Conservation (phyloP, 176 grass and related monocot genomes). For the Phragmites australis region DNA sequence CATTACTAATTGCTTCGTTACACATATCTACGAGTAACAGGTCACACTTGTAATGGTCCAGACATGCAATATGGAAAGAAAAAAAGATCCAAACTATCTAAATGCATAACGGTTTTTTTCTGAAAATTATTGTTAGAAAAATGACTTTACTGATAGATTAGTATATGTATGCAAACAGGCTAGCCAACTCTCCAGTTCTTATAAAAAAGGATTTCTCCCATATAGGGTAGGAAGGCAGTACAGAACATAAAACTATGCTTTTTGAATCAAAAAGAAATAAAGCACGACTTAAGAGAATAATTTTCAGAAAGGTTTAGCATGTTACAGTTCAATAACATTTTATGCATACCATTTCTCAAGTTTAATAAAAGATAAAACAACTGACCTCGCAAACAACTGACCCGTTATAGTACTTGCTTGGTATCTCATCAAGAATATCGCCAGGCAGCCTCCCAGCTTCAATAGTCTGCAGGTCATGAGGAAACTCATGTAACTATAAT, state of each 20-base stretch:
- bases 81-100: background rate
- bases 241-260: slow-evolving; percentile 2
- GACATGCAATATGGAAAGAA: background rate
- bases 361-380: slow-evolving; percentile 41
- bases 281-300: background rate
- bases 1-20: slow-evolving; percentile 6
- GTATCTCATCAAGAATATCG: slow-evolving; percentile 89
- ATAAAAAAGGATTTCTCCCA: background rate
- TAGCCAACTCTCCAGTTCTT: slow-evolving; percentile 9
- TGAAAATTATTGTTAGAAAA: background rate
- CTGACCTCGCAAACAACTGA: slow-evolving; percentile 85
- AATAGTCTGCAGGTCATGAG: slow-evolving; percentile 62
- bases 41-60: background rate
- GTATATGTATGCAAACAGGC: background rate
- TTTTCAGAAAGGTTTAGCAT: background rate
- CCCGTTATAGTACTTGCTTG: slow-evolving; percentile 85
- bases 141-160: slow-evolving; percentile 12
- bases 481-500: slow-evolving; percentile 29
- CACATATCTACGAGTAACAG: background rate
- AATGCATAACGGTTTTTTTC: slow-evolving; percentile 8
- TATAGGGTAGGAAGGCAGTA: background rate
- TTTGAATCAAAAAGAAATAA: slow-evolving; percentile 19
- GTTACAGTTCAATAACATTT: slow-evolving; percentile 13
- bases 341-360: slow-evolving; percentile 16
- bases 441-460: slow-evolving; percentile 89